Base-by-base conservation (phyloP, 805 yeast species). In the Saturnispora silvae region DNA sequence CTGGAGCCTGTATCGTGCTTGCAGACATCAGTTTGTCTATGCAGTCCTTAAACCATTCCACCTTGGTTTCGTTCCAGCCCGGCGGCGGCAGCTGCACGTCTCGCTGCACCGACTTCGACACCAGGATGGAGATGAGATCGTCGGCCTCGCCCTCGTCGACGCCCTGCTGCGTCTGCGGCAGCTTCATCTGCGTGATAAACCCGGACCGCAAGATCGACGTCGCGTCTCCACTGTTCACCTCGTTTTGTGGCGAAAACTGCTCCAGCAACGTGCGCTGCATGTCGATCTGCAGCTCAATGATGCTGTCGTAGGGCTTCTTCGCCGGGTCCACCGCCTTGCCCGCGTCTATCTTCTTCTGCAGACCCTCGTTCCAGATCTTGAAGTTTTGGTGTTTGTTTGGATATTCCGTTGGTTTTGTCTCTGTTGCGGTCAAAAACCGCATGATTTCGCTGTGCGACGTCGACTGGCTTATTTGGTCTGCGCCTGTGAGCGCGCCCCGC, bases 41-140 rank as follows among this genome's bases (percentile, higher is more conserved):
- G 40, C 61, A 57, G 22, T 41, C 43, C 9, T 52, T 45, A 30
- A 56, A 51, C 61, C 61, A 57, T 6, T 44, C 45, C n/a, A 56
- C 45, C 14, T 43, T 28, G 49, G 51, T 47, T 37, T 32, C 46
- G 48, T 41, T 41, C 8, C 42, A 27, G 16, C 47, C 42, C 27
- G 57, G 42, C 14, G 49, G 43, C 3, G 75, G 74, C 27, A 72
- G 49, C 4, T 53, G 44, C 3, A 70, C 56, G 42, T 56, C 57
- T 32, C 58, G 54, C 38, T 65, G 68, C 7, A 64, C 70, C 0
- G 75, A 66, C 6, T 64, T 49, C 0, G 72, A 62, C 23, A 67
- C 68, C 10, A 72, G 57, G 32, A 68, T 67, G 1, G 72, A 54
- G 20, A 70, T 63, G 19, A 72, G 45, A 15, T 60, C 60, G 34